Evolutionary conservation across 2,329 filamentous ascomycete species (phyloP).

Genomic region (Mariannaea sp.): DNA sequence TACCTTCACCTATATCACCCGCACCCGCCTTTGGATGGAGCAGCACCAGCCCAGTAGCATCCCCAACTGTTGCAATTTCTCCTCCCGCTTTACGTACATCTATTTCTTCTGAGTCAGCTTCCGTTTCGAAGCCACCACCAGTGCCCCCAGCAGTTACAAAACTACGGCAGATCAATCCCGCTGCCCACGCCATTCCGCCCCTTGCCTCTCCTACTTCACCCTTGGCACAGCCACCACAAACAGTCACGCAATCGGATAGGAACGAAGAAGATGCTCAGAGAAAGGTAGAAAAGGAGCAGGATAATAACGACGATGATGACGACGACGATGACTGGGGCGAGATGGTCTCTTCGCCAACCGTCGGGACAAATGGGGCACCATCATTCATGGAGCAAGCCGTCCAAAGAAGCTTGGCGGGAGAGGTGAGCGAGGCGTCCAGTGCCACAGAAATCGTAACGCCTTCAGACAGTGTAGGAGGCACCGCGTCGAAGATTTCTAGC

Average conservation of each 20-base stretch:
- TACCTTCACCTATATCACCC: constrained; percentile 36
- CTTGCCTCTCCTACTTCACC: constrained; percentile 28
- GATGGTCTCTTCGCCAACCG: constrained; percentile 53
- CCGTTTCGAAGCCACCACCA: constrained; percentile 12
- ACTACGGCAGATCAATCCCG: constrained; percentile 24
- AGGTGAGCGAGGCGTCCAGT: constrained; percentile 10
- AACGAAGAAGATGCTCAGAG: neutral
- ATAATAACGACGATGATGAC: too few relatives aligned
- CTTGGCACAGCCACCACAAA: constrained; percentile 29
- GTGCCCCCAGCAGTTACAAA: constrained; percentile 4
- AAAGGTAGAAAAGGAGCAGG: neutral
- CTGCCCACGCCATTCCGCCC: neutral
- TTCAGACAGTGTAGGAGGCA: constrained; percentile 13
- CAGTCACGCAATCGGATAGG: constrained; percentile 20
- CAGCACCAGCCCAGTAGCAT: constrained; percentile 23
- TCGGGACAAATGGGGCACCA: constrained; percentile 23
- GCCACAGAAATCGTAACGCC: constrained; percentile 15
- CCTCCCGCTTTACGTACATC: constrained; percentile 21
- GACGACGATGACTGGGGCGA: constrained; percentile 66
- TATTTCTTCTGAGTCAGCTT: constrained; percentile 17
- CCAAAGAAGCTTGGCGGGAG: neutral
- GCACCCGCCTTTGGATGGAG: constrained; percentile 42
- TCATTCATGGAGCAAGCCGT: constrained; percentile 28
- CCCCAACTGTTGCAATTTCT: constrained; percentile 25
- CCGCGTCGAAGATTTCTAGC: constrained; percentile 1